Conservation (phyloP, 2,329 filamentous ascomycete genomes). For the Aspergillus persii region DNA sequence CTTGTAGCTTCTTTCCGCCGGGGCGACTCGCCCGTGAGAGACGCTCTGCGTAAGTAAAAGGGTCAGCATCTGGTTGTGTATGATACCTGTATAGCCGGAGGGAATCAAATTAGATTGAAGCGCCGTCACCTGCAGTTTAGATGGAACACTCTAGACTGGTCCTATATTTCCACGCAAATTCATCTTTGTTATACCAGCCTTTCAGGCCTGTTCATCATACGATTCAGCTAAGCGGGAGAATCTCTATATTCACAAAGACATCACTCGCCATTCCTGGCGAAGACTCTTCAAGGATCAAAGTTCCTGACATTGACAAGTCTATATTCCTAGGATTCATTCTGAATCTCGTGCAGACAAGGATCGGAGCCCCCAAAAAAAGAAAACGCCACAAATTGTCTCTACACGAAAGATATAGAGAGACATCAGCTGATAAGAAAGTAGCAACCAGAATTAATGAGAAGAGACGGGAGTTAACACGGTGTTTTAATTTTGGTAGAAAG, state of each 20-base stretch:
- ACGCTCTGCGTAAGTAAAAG: slow-evolving; percentile 35
- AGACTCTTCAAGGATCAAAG: neutral
- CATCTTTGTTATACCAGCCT: slow-evolving; percentile 11
- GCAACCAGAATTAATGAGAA: neutral
- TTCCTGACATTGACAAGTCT: neutral
- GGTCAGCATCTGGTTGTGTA: slow-evolving; percentile 28
- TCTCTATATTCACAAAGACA: neutral
- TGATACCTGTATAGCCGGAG: slow-evolving; percentile 38
- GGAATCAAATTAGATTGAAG: slow-evolving; percentile 15
- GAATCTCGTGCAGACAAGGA: neutral
- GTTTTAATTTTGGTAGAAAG: neutral
- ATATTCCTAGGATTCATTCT: neutral
- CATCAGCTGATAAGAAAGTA: neutral
- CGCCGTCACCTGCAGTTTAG: slow-evolving; percentile 16
- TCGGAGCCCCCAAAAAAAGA: neutral
- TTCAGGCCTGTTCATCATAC: neutral
- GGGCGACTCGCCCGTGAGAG: slow-evolving; percentile 40
- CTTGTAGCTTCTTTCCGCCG: slow-evolving; percentile 44
- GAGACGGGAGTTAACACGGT: neutral
- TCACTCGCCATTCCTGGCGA: neutral
- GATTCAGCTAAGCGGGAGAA: neutral
- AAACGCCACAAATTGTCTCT: neutral
- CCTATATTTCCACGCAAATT: slow-evolving; percentile 17
- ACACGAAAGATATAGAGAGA: neutral
- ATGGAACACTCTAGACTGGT: slow-evolving; percentile 18